Evolutionary conservation across 208 protist species (phyloP).

Genomic region (Leishmania guyanensis): DNA sequence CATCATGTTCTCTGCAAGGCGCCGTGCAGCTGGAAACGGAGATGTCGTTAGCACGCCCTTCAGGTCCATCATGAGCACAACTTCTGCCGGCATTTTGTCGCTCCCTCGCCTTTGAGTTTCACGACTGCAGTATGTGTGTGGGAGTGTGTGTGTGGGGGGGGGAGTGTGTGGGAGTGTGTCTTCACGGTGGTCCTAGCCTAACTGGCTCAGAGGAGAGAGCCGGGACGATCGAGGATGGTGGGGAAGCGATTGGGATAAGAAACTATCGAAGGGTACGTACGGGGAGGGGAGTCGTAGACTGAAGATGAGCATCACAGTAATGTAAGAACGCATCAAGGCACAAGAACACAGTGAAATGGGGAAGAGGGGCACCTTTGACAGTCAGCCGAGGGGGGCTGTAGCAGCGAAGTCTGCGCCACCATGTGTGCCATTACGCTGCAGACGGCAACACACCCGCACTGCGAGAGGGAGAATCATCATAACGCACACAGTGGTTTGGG

Average conservation of each 20-base stretch:
- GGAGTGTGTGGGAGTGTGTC: background rate
- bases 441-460: background rate
- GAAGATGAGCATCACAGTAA: background rate
- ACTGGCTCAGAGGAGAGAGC: background rate
- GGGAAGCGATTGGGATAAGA: background rate
- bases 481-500: background rate
- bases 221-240: background rate
- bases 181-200: background rate
- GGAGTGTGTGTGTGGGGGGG: background rate
- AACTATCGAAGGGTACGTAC: background rate
- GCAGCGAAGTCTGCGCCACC: background rate
- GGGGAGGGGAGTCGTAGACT: background rate
- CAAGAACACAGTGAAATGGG: background rate
- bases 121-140: background rate
- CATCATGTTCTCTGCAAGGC: slow-evolving; percentile 76
- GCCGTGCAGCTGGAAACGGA: slow-evolving; percentile 63
- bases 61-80: slow-evolving; percentile 82
- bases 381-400: background rate
- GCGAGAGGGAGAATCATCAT: background rate
- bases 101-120: background rate
- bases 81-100: slow-evolving; percentile 59
- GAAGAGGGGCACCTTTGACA: background rate
- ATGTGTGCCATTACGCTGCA: background rate
- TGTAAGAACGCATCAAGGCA: background rate
- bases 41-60: slow-evolving; percentile 69